Evolutionary conservation across 2,329 filamentous ascomycete species (phyloP).

Genomic region (Diplodia intermedia): DNA sequence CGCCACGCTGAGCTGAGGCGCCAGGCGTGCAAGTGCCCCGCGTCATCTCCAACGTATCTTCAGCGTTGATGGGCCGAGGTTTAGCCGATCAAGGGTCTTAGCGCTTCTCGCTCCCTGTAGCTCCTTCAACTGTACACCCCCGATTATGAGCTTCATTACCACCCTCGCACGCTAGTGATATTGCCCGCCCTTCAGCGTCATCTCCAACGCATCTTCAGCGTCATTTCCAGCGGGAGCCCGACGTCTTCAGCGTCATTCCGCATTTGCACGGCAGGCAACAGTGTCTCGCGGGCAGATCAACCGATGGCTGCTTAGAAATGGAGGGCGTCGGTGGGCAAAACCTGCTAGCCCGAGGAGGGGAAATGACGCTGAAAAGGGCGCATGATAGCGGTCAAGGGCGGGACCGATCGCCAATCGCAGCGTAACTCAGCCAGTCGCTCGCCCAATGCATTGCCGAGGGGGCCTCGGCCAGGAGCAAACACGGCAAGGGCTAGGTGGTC

Average conservation of each 20-base stretch:
- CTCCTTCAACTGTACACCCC: too few relatives aligned
- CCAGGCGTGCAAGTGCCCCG: not conserved
- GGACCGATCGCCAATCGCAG: slow-evolving; percentile 5
- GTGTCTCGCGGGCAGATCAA: not conserved
- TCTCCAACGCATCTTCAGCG: not conserved
- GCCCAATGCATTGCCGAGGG: not conserved
- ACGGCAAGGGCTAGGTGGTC: not conserved
- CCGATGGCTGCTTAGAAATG: not conserved
- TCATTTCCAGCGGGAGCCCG: not conserved
- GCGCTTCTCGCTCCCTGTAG: too few relatives aligned
- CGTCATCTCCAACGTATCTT: too few relatives aligned
- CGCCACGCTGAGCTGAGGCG: not conserved
- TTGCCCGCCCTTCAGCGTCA: too few relatives aligned
- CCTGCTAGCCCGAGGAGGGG: not conserved
- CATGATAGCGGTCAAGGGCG: not conserved
- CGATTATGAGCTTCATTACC: too few relatives aligned
- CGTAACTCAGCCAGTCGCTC: not conserved
- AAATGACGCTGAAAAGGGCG: slow-evolving; percentile 10
- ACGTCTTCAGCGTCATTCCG: slow-evolving; percentile 14
- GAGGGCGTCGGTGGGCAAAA: not conserved
- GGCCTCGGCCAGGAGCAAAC: not conserved
- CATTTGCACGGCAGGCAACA: not conserved
- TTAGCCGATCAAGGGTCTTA: too few relatives aligned
- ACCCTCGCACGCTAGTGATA: too few relatives aligned
- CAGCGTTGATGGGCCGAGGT: too few relatives aligned